phyloP scores from a whole-genome alignment of 2,329 filamentous ascomycete genomes.

The Phyllosticta citriasiana region DNA sequence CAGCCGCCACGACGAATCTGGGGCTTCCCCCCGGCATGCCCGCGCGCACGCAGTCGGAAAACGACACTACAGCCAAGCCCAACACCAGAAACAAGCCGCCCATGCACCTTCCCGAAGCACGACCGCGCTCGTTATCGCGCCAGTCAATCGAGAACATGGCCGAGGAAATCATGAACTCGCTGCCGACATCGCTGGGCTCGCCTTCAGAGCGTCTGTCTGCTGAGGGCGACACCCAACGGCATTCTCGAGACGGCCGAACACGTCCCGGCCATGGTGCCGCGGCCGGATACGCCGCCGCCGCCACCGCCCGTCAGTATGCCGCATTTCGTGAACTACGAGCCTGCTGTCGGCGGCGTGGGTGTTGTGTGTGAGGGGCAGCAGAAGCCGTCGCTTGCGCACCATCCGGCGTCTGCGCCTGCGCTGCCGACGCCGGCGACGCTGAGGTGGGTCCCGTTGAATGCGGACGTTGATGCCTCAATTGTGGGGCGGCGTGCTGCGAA shows the following conservation, averaged over 20 bases:
- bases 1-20: background rate
- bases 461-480: slow-evolving; percentile 14
- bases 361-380: background rate
- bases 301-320: slow-evolving; percentile 24
- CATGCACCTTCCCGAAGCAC: background rate
- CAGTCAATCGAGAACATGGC: slow-evolving; percentile 9
- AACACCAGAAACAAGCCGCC: background rate
- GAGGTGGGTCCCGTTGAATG: slow-evolving; percentile 25
- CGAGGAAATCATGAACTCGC: slow-evolving; percentile 4
- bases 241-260: slow-evolving; percentile 6
- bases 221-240: slow-evolving; percentile 4
- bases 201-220: background rate
- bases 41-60: background rate
- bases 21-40: background rate
- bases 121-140: background rate
- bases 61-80: background rate
- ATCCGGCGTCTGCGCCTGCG: background rate
- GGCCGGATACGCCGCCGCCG: slow-evolving; percentile 25
- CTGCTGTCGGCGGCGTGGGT: background rate
- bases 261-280: slow-evolving; percentile 18
- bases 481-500: too few species aligned
- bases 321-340: slow-evolving; percentile 24
- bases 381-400: background rate
- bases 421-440: slow-evolving; percentile 16
- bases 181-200: slow-evolving; percentile 1